Conservation (phyloP, 169 alveolate species). For the Plasmodium gallinaceum region DNA sequence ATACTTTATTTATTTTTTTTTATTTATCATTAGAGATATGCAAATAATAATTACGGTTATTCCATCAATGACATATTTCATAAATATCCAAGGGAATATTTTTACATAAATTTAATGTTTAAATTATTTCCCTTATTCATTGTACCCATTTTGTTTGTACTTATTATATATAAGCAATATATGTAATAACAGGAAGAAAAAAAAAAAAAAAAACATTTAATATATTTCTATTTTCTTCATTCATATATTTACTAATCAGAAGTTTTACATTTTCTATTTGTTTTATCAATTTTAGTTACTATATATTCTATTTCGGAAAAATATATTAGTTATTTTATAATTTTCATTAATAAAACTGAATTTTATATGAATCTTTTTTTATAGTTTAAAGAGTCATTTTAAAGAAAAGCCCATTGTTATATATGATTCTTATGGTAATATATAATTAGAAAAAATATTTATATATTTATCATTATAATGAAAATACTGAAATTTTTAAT, state of each 20-base stretch:
- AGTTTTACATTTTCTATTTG: too few relatives aligned
- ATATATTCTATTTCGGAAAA: too few relatives aligned
- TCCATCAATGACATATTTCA: constrained; percentile 41
- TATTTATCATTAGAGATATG: constrained; percentile 44
- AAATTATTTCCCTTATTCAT: constrained; percentile 70
- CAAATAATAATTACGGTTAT: constrained; percentile 56
- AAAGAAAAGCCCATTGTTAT: constrained; percentile 68
- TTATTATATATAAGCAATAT: constrained; percentile 61
- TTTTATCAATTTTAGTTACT: too few relatives aligned
- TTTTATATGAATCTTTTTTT: neutral
- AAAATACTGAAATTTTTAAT: too few relatives aligned
- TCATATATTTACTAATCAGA: too few relatives aligned
- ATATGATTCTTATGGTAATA: constrained; percentile 71
- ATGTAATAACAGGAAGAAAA: constrained; percentile 29
- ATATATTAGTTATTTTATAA: too few relatives aligned
- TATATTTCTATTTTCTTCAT: neutral
- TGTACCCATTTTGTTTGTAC: constrained; percentile 58
- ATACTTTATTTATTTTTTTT: constrained; percentile 13
- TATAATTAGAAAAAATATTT: neutral
- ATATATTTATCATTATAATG: too few relatives aligned
- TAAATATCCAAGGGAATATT: constrained; percentile 64
- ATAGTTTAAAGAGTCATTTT: constrained; percentile 69
- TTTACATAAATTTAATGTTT: constrained; percentile 68
- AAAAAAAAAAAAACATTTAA: neutral
- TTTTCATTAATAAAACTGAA: too few relatives aligned